Percentiles rank a stretch among this genome's conserved stretches.
These are phyloP conservation scores for Dysphania ambrosioides DNA, from an alignment of 148 eudicot species.

Conservation along the genomic window DNA sequence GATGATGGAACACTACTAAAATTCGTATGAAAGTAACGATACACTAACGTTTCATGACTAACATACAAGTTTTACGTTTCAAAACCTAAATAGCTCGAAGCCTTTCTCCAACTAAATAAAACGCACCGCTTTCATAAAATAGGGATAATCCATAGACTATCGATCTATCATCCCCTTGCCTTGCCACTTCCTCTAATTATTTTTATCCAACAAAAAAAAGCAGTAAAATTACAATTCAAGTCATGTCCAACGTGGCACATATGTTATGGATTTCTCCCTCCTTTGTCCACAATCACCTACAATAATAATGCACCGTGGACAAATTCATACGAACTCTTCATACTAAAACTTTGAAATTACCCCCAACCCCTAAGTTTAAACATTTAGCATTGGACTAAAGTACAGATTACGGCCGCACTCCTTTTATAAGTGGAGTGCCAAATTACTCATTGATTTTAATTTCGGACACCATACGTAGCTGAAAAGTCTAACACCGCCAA, in stretches of 20 bases:
- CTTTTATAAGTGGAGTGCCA: background rate
- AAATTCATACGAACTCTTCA: background rate
- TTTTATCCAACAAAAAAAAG: slow-evolving; percentile 14
- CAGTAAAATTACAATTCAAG: slow-evolving; percentile 2
- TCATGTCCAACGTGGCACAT: background rate
- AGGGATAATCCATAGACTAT: background rate
- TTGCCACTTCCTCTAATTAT: background rate
- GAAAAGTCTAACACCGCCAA: slow-evolving; percentile 72
- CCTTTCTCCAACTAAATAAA: slow-evolving; percentile 2
- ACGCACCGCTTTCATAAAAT: background rate
- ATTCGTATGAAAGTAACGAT: background rate
- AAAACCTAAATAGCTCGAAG: background rate
- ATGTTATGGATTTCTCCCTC: background rate
- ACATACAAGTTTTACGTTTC: slow-evolving; percentile 5
- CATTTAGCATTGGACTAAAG: background rate
- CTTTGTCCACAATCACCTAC: background rate
- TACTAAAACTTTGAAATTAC: background rate
- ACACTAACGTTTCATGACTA: background rate
- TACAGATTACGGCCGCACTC: background rate
- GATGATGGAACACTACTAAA: background rate
- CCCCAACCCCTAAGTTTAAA: slow-evolving; percentile 4
- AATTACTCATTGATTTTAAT: background rate
- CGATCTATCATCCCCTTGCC: background rate
- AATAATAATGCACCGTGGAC: background rate
- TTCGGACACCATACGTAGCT: background rate